A percentile compares a stretch with the other conserved stretches of the same genome.
These are phyloP conservation scores for Yamadazyma endophytica DNA, from an alignment of 805 yeast genomes.

Conservation along the genomic window DNA sequence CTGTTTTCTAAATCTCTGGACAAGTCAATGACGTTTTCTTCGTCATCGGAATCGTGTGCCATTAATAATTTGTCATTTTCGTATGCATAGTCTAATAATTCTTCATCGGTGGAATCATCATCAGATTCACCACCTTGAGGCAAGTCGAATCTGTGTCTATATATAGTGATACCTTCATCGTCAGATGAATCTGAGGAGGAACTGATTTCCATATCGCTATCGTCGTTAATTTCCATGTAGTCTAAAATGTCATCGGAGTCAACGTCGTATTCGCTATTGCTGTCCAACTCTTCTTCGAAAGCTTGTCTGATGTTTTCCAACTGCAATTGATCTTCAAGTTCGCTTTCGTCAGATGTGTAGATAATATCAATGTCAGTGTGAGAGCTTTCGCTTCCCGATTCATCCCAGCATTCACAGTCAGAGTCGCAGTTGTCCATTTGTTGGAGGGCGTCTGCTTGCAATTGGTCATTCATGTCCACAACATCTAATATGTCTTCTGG, in stretches of 20 bases:
- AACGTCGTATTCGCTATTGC: constrained; percentile 21
- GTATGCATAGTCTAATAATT: constrained; percentile 18
- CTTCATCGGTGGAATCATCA: constrained; percentile 36
- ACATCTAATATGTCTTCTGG: constrained; percentile 30
- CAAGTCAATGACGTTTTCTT: constrained; percentile 35
- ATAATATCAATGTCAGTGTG: constrained; percentile 19
- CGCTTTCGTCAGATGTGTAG: constrained; percentile 26
- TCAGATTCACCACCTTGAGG: constrained; percentile 27
- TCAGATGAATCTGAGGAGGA: constrained; percentile 27
- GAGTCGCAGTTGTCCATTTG: constrained; percentile 11
- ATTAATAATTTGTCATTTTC: constrained; percentile 19
- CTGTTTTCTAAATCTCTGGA: constrained; percentile 38
- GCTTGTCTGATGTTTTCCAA: constrained; percentile 34
- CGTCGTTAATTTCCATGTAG: constrained; percentile 12
- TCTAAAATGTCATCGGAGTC: constrained; percentile 22
- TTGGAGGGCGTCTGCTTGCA: constrained; percentile 28
- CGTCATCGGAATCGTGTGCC: constrained; percentile 28
- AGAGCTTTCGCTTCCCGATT: constrained; percentile 12
- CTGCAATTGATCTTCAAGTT: constrained; percentile 27
- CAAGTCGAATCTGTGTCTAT: constrained; percentile 36
- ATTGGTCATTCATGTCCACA: constrained; percentile 36
- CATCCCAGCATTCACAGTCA: constrained; percentile 10
- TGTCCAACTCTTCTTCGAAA: constrained; percentile 30
- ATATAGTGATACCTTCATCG: constrained; percentile 41
- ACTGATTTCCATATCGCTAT: constrained; percentile 18